Conservation (phyloP, 2,329 filamentous ascomycete genomes). For the Ophiocordyceps sinensis region DNA sequence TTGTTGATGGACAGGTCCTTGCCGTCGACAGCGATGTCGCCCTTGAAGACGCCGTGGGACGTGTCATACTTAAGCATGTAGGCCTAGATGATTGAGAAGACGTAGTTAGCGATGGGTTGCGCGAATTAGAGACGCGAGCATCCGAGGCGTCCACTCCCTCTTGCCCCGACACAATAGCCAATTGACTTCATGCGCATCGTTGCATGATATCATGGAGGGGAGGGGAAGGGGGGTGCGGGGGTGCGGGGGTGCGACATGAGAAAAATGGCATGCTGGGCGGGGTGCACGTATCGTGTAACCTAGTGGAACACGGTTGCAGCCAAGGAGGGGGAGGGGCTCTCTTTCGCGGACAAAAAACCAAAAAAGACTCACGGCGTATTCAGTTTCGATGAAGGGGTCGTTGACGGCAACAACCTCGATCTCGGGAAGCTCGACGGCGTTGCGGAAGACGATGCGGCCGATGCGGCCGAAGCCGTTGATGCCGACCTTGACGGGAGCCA, state of each 20-base stretch:
- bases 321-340: background rate
- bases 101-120: background rate
- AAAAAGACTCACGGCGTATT: slow-evolving; percentile 74
- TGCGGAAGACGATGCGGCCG: slow-evolving; percentile 98
- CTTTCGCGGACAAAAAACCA: no score
- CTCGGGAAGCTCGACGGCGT: slow-evolving; percentile 78
- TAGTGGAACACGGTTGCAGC: slow-evolving; percentile 1
- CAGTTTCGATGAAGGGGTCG: slow-evolving; percentile 96
- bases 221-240: background rate
- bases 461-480: slow-evolving; percentile 99
- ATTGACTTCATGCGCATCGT: background rate
- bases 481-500: slow-evolving; percentile 59
- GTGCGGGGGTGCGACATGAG: background rate
- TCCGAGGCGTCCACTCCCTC: background rate
- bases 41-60: slow-evolving; percentile 94
- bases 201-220: background rate
- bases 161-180: background rate
- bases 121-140: background rate
- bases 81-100: slow-evolving; percentile 39
- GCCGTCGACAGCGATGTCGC: slow-evolving; percentile 58
- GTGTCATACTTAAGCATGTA: slow-evolving; percentile 99
- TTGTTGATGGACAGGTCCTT: slow-evolving; percentile 77
- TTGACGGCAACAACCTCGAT: slow-evolving; percentile 95
- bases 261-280: background rate
- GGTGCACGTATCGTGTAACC: background rate